Evolutionary conservation across 202 grass and related monocot species (phyloP).

Genomic region (Musa balbisiana): DNA sequence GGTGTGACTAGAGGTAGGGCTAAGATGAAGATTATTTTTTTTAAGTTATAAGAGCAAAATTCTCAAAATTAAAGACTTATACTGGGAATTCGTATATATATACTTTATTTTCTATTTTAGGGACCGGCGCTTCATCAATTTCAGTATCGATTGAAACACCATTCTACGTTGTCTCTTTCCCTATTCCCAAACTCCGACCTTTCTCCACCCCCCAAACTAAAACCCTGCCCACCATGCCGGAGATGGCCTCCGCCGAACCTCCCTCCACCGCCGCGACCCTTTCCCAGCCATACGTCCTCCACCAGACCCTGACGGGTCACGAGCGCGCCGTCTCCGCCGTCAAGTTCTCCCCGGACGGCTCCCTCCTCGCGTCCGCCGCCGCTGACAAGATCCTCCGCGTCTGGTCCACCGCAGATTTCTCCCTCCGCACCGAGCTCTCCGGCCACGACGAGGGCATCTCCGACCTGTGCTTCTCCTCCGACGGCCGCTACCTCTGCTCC

Average conservation of each 20-base stretch:
- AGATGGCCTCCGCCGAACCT: neutral
- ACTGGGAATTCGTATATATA: too few species aligned
- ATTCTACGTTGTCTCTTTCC: too few species aligned
- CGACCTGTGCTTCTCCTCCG: slow-evolving; percentile 4
- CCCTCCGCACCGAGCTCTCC: slow-evolving; percentile 2
- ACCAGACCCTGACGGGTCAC: neutral
- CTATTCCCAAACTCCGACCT: neutral
- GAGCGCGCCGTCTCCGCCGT: slow-evolving; percentile 4
- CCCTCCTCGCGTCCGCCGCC: slow-evolving; percentile 4
- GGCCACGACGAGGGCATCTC: slow-evolving; percentile 1
- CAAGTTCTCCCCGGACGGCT: slow-evolving; percentile 6
- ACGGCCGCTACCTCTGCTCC: neutral
- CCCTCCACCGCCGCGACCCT: neutral
- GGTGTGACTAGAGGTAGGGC: too few species aligned
- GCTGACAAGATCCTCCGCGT: slow-evolving; percentile 4
- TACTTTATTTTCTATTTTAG: too few species aligned
- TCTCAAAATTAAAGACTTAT: too few species aligned
- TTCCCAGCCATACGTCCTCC: neutral
- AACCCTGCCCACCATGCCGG: neutral
- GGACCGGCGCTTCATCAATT: too few species aligned
- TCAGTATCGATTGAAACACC: too few species aligned
- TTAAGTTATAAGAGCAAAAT: too few species aligned
- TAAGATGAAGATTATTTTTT: too few species aligned
- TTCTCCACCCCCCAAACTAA: neutral
- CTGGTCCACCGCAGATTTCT: neutral